A percentile compares a stretch with the other conserved stretches of the same genome.
Conservation (phyloP, 176 grass and related monocot species). For the Lolium perenne region DNA sequence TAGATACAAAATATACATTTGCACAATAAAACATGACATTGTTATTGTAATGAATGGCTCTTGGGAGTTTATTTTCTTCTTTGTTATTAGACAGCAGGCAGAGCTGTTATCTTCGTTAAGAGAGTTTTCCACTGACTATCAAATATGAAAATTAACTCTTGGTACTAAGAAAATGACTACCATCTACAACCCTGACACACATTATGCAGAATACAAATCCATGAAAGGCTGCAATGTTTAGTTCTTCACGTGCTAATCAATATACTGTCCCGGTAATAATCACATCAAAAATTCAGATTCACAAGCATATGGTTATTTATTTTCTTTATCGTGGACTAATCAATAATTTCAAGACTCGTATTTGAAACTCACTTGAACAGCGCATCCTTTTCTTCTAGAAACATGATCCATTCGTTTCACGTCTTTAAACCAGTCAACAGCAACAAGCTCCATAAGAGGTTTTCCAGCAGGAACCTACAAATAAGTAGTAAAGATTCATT, state of each 20-base stretch:
- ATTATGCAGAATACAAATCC: slow-evolving; percentile 27
- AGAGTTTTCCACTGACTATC: not conserved
- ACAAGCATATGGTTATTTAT: slow-evolving; percentile 28
- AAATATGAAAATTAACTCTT: not conserved
- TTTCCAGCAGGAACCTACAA: slow-evolving; percentile 86
- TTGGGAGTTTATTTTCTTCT: not conserved
- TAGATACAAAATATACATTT: slow-evolving; percentile 4
- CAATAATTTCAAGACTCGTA: slow-evolving; percentile 27
- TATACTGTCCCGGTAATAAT: slow-evolving; percentile 17
- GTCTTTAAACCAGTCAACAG: slow-evolving; percentile 99
- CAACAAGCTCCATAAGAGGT: slow-evolving; percentile 92
- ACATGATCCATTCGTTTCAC: slow-evolving; percentile 97
- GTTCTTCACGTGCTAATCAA: slow-evolving; percentile 22
- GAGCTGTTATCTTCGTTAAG: not conserved
- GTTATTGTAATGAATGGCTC: slow-evolving; percentile 12
- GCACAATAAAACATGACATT: not conserved
- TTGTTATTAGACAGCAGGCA: not conserved
- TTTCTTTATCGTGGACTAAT: slow-evolving; percentile 10
- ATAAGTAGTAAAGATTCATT: slow-evolving; percentile 31
- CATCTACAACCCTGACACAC: not conserved
- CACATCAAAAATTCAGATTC: not conserved
- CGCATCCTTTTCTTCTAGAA: slow-evolving; percentile 92
- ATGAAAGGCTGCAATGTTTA: not conserved
- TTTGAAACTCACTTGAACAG: slow-evolving; percentile 76
- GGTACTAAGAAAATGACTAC: not conserved